Evolutionary conservation across 2,329 filamentous ascomycete species (phyloP).

Genomic region (Aureobasidium sp.): DNA sequence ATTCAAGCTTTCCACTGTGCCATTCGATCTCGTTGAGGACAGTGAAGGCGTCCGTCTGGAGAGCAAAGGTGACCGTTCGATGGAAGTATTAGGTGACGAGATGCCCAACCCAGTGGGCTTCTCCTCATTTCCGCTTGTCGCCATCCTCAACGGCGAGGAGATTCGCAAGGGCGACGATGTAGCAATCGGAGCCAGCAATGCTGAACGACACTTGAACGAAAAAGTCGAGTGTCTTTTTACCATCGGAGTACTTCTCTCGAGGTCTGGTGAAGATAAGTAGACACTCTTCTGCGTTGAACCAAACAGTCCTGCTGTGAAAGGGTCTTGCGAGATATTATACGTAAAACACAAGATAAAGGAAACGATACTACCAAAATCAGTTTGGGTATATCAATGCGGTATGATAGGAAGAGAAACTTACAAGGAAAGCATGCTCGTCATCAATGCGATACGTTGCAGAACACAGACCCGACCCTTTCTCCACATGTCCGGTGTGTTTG

Average conservation of each 20-base stretch:
- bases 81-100: background rate
- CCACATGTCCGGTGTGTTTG: background rate
- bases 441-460: background rate
- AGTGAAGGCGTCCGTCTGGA: background rate
- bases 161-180: background rate
- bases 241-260: background rate
- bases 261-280: background rate
- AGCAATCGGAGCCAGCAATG: background rate
- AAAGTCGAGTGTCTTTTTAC: background rate
- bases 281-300: background rate
- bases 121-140: background rate
- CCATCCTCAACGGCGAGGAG: background rate
- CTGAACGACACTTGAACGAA: constrained; percentile 8
- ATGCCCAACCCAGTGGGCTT: background rate
- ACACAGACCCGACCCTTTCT: constrained; percentile 1
- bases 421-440: constrained; percentile 8
- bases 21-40: background rate
- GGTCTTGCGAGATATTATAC: constrained; percentile 2
- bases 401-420: background rate
- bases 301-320: constrained; percentile 6
- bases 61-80: background rate
- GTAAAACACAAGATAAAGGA: constrained; percentile 6
- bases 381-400: background rate
- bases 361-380: background rate
- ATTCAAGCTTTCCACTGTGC: background rate